Percentiles rank a stretch among this genome's conserved stretches.
phyloP scores from a whole-genome alignment of 129 eudicot species.

The Apium graveolens region DNA sequence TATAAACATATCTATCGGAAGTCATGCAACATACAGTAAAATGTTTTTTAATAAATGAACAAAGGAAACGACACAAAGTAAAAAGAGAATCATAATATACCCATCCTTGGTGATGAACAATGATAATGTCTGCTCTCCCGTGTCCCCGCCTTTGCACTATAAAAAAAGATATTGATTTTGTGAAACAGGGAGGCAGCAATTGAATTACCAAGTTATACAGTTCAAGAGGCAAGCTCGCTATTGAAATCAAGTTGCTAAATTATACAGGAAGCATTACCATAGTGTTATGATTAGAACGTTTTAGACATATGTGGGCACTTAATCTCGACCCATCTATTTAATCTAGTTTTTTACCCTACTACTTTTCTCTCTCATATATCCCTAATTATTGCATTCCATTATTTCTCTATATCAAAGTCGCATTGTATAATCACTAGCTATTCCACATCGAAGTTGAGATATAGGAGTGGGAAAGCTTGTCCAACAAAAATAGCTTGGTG shows the following conservation, averaged over 20 bases:
- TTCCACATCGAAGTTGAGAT: not conserved
- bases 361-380: not conserved
- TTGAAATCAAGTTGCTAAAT: not conserved
- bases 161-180: not conserved
- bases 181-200: not conserved
- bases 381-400: not conserved
- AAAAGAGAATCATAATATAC: slow-evolving; percentile 17
- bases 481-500: not conserved
- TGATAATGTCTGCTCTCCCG: slow-evolving; percentile 39
- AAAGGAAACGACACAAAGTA: not conserved
- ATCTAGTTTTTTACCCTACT: not conserved
- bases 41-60: not conserved
- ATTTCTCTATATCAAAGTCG: not conserved
- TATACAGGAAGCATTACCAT: not conserved
- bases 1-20: not conserved
- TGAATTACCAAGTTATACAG: not conserved
- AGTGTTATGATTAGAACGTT: not conserved
- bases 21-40: not conserved
- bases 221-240: not conserved
- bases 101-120: slow-evolving; percentile 34
- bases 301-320: not conserved
- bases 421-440: no score
- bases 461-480: not conserved
- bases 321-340: not conserved
- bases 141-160: slow-evolving; percentile 48